These are phyloP conservation scores for Diaporthe aspalathi DNA, from an alignment of 2,329 filamentous ascomycete genomes.

Conservation along the genomic window DNA sequence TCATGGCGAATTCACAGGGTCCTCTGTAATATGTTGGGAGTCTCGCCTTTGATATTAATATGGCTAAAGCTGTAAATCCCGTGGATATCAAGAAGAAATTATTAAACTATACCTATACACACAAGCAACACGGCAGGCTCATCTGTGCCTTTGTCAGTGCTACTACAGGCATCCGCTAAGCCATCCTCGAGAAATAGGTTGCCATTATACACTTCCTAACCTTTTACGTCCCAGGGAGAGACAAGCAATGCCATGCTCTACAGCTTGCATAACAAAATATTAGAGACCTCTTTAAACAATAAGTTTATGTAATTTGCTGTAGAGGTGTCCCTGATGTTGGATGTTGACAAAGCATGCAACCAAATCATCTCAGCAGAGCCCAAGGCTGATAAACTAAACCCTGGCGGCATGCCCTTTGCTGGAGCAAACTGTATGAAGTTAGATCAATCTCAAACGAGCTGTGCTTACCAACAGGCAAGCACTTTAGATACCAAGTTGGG, in stretches of 20 bases:
- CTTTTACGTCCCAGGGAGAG: slow-evolving; percentile 44
- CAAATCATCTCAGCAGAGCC: slow-evolving; percentile 39
- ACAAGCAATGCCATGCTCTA: slow-evolving; percentile 33
- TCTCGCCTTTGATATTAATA: background rate
- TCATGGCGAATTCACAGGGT: too few relatives aligned
- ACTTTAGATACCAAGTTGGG: slow-evolving; percentile 48
- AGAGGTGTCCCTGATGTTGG: slow-evolving; percentile 44
- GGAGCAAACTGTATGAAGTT: slow-evolving; percentile 41
- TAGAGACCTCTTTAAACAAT: slow-evolving; percentile 35
- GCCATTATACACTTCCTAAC: slow-evolving; percentile 38
- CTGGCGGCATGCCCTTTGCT: slow-evolving; percentile 41
- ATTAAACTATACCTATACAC: background rate
- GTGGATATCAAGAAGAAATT: background rate
- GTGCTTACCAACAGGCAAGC: background rate
- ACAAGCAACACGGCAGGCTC: background rate
- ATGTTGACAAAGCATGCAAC: slow-evolving; percentile 41
- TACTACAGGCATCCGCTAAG: slow-evolving; percentile 42
- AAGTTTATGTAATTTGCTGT: slow-evolving; percentile 46
- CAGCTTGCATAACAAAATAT: slow-evolving; percentile 37
- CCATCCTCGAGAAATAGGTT: slow-evolving; percentile 44
- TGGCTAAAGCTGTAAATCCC: background rate
- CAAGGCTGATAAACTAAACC: slow-evolving; percentile 46
- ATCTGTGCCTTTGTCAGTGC: slow-evolving; percentile 22
- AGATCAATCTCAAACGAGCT: background rate
- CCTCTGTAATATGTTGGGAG: too few relatives aligned